A percentile compares a stretch with the other conserved stretches of the same genome.
phyloP scores from a whole-genome alignment of 306 rosid genomes.

The cucumber (Cucumis sativus) region DNA sequence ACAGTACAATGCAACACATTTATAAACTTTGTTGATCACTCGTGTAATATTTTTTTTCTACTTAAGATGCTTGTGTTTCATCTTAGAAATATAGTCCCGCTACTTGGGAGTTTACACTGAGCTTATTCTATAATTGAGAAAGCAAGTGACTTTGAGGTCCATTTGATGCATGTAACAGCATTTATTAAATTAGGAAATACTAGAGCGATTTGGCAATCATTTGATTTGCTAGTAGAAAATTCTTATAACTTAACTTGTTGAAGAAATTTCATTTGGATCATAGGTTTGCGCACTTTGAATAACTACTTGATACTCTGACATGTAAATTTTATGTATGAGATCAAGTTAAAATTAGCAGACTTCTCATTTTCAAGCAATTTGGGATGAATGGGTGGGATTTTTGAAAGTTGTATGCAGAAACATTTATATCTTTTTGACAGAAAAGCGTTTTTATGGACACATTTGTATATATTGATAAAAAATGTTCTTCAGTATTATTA shows the following conservation, averaged over 20 bases:
- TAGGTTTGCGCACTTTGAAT: not conserved
- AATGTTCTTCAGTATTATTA: not conserved
- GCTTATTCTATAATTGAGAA: not conserved
- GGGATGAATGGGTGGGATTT: not conserved
- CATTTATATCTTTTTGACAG: not conserved
- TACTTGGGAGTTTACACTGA: not conserved
- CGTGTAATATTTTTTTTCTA: not conserved
- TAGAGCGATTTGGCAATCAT: not conserved
- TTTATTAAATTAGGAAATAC: constrained; percentile 1
- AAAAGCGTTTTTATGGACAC: not conserved
- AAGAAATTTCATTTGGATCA: not conserved
- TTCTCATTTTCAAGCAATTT: not conserved
- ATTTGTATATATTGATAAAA: not conserved
- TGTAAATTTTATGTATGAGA: not conserved
- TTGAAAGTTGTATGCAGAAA: not conserved
- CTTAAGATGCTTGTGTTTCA: not conserved
- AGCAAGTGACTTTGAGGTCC: not conserved
- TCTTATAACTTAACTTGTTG: not conserved
- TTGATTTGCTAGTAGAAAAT: not conserved
- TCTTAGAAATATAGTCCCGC: not conserved
- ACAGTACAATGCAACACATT: not conserved
- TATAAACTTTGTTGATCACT: not conserved
- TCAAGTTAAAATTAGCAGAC: not conserved
- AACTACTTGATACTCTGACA: not conserved
- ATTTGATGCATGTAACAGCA: not conserved